phyloP scores from a whole-genome alignment of 495 filamentous ascomycete species.

The Penicillium samsonianum region DNA sequence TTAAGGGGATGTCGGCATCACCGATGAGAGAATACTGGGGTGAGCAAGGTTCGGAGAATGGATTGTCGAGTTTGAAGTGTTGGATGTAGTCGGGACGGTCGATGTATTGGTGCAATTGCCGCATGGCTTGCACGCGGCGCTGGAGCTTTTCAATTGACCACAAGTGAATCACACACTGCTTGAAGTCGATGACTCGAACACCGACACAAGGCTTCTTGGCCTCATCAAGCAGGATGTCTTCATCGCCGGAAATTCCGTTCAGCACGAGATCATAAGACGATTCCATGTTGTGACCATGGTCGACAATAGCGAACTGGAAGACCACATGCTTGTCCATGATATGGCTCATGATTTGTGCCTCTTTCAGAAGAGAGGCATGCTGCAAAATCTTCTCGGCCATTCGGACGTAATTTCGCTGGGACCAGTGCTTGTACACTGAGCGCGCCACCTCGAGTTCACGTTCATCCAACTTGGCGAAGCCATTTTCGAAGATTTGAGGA shows the following conservation, averaged over 20 bases:
- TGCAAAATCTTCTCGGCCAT: slow-evolving; percentile 95
- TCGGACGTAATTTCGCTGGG: slow-evolving; percentile 79
- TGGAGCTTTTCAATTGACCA: slow-evolving; percentile 96
- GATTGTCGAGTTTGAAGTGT: slow-evolving; percentile 59
- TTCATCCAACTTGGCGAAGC: slow-evolving; percentile 61
- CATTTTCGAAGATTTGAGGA: slow-evolving; percentile 50
- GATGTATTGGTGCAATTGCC: slow-evolving; percentile 94
- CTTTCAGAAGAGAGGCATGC: slow-evolving; percentile 83
- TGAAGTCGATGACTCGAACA: slow-evolving; percentile 89
- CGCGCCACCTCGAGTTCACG: slow-evolving; percentile 70
- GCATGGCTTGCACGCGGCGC: slow-evolving; percentile 83
- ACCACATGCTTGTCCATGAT: slow-evolving; percentile 92
- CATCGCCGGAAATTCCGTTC: slow-evolving; percentile 87
- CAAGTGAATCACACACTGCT: slow-evolving; percentile 79
- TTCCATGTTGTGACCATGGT: slow-evolving; percentile 80
- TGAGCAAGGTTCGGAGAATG: slow-evolving; percentile 86
- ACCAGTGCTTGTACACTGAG: slow-evolving; percentile 71
- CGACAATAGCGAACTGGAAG: slow-evolving; percentile 93
- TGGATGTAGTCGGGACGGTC: slow-evolving; percentile 92
- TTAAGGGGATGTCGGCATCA: slow-evolving; percentile 89
- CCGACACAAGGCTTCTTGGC: slow-evolving; percentile 88
- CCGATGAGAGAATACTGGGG: slow-evolving; percentile 91
- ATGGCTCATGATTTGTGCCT: slow-evolving; percentile 97
- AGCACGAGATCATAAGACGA: slow-evolving; percentile 96
- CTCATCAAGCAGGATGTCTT: slow-evolving; percentile 79